Conservation (phyloP, 495 filamentous ascomycete species). For the Lepraria neglecta region DNA sequence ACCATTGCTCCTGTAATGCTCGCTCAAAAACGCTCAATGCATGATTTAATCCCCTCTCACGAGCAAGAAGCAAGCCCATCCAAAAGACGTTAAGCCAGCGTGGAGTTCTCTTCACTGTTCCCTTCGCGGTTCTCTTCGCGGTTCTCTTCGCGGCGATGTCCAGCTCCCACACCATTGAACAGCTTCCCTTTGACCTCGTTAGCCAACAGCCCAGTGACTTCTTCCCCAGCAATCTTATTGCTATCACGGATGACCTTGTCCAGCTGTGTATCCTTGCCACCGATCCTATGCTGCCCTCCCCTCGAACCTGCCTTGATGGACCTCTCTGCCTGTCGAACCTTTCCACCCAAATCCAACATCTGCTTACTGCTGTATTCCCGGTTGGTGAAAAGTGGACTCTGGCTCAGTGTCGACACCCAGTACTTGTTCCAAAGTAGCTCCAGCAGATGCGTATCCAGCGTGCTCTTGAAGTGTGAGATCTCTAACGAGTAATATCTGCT, state of each 20-base stretch:
- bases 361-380: conserved; percentile 90
- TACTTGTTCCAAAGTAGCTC: conserved; percentile 98
- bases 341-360: conserved; percentile 78
- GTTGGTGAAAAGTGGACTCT: conserved; percentile 85
- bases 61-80: neutral
- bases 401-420: conserved; percentile 97
- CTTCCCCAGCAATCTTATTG: conserved; percentile 77
- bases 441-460: conserved; percentile 76
- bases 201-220: conserved; percentile 76
- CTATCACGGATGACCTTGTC: conserved; percentile 76
- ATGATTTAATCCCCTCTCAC: neutral
- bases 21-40: neutral
- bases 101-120: neutral
- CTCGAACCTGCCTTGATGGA: conserved; percentile 39
- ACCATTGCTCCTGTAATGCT: conserved; percentile 3
- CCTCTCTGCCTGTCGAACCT: conserved; percentile 59
- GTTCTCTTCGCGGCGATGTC: neutral
- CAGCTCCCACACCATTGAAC: conserved; percentile 59
- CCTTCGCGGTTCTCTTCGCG: neutral
- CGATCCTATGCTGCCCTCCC: conserved; percentile 21
- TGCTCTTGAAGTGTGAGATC: conserved; percentile 87
- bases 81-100: neutral
- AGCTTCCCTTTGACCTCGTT: conserved; percentile 77
- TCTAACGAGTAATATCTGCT: conserved; percentile 85
- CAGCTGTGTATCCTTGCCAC: conserved; percentile 54